A percentile compares a stretch with the other conserved stretches of the same genome.
Evolutionary conservation across 2,329 filamentous ascomycete genomes (phyloP).

Genomic region (Colletotrichum sansevieriae): DNA sequence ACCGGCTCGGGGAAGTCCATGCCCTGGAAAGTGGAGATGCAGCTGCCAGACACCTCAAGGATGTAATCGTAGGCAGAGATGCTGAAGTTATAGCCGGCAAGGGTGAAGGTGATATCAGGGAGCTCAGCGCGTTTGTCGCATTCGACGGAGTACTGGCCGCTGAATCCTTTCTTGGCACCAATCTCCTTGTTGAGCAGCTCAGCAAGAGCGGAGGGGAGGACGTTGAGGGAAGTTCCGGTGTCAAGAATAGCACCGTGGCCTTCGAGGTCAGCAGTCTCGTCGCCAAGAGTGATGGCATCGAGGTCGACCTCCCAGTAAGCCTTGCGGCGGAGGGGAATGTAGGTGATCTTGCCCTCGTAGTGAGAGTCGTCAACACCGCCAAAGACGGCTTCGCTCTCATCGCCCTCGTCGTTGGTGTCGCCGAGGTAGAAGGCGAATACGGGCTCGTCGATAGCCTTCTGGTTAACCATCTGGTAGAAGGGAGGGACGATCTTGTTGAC

Average conservation of each 20-base stretch:
- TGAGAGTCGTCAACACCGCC: slow-evolving; percentile 88
- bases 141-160: slow-evolving; percentile 95
- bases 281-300: slow-evolving; percentile 89
- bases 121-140: slow-evolving; percentile 86
- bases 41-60: slow-evolving; percentile 93
- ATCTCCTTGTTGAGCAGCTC: slow-evolving; percentile 98
- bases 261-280: slow-evolving; percentile 88
- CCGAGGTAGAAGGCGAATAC: slow-evolving; percentile 98
- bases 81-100: slow-evolving; percentile 92
- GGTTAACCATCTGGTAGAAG: slow-evolving; percentile 95
- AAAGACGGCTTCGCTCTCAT: slow-evolving; percentile 89
- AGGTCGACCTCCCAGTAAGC: slow-evolving; percentile 99
- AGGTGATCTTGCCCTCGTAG: slow-evolving; percentile 87
- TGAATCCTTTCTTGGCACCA: slow-evolving; percentile 97
- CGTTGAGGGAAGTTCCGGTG: slow-evolving; percentile 97
- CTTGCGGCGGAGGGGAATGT: slow-evolving; percentile 96
- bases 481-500: slow-evolving; percentile 95
- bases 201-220: slow-evolving; percentile 89
- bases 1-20: slow-evolving; percentile 92
- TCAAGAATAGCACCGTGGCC: slow-evolving; percentile 97
- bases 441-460: slow-evolving; percentile 89
- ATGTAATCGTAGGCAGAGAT: slow-evolving; percentile 94
- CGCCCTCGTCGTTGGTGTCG: slow-evolving; percentile 74
- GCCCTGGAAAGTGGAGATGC: slow-evolving; percentile 97
- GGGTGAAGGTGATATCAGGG: slow-evolving; percentile 91